These are phyloP conservation scores for Lumnitzera littorea DNA, from an alignment of 345 rosid species.

Conservation along the genomic window DNA sequence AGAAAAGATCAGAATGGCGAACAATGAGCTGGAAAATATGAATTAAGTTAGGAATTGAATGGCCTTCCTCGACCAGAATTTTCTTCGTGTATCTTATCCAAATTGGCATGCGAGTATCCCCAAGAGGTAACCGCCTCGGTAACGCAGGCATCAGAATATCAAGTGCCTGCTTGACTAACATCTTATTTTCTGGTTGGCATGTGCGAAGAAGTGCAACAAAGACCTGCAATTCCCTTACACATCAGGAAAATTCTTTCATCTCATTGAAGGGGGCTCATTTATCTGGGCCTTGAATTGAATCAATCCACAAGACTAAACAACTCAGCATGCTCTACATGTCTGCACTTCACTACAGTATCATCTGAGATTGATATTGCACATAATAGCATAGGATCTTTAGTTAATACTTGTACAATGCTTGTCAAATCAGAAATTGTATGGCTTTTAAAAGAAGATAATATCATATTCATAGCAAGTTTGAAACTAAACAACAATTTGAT, in stretches of 20 bases:
- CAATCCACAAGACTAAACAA: not conserved
- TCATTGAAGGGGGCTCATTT: not conserved
- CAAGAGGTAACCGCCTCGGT: constrained; percentile 90
- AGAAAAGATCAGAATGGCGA: constrained; percentile 95
- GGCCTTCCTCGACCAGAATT: constrained; percentile 97
- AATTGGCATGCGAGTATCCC: constrained; percentile 97
- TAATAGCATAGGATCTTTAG: too few species aligned
- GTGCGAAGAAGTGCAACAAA: constrained; percentile 98
- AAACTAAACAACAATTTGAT: too few species aligned
- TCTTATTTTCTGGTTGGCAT: constrained; percentile 96
- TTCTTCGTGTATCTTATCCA: constrained; percentile 99
- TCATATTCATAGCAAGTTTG: too few species aligned
- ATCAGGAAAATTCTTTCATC: not conserved
- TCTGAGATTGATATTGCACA: too few species aligned
- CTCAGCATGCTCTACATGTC: not conserved
- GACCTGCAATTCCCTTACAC: constrained; percentile 47
- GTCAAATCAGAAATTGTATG: too few species aligned
- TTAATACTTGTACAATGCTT: too few species aligned
- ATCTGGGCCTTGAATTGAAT: too few species aligned
- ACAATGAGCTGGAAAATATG: constrained; percentile 98
- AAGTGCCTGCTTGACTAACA: constrained; percentile 97
- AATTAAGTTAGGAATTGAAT: constrained; percentile 89
- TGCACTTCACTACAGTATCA: not conserved
- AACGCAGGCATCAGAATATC: constrained; percentile 98
- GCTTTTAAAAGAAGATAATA: too few species aligned